Base-by-base conservation (phyloP, 2,329 filamentous ascomycete genomes). In the Bipolaris zeicola region DNA sequence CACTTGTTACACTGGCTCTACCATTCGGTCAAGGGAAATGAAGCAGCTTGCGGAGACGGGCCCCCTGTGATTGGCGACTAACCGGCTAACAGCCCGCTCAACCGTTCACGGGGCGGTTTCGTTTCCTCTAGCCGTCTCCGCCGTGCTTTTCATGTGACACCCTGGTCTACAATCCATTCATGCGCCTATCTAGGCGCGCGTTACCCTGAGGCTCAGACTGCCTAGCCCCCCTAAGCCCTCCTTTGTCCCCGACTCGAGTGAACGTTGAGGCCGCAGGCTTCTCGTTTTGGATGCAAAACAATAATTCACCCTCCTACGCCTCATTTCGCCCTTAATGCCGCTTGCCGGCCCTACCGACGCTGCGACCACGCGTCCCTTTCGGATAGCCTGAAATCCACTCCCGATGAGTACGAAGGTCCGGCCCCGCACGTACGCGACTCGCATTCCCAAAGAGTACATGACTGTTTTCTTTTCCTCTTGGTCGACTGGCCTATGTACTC, bases 1-100 rank as follows among this genome's bases (percentile, higher is more conserved):
- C 41, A 8, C 7, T 10, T n/a, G 24, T 14, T 31, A 13, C 28
- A 31, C 28, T 31, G 28, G 28, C 46, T 56, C 57, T 13, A 14
- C 61, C 54, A 56, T 54, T 61, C 13, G 18, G 33, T 10, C 44
- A 14, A 53, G 62, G 52, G 57, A 64, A 63, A 66, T 64, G 62
- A 64, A 52, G 51, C 33, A 36, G 22, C 24, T n/a, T 61, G 60
- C 62, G 63, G 61, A 62, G 65, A 61, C 58, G 57, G 46, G 49
- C 38, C 54, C 53, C 57, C 52, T 58, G 50, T 52, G 63, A 68
- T 68, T 65, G 63, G 56, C 28, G 44, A 42, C 38, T 36, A n/a
- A 22, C 41, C 37, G 44, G 54, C 26, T 39, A 52, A 43, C 31
- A 36, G 33, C 28, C 28, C 33, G 20, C 39, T n/a, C 20, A 20